These are phyloP conservation scores for Monilinia polystroma DNA, from an alignment of 2,329 filamentous ascomycete genomes.

Conservation along the genomic window DNA sequence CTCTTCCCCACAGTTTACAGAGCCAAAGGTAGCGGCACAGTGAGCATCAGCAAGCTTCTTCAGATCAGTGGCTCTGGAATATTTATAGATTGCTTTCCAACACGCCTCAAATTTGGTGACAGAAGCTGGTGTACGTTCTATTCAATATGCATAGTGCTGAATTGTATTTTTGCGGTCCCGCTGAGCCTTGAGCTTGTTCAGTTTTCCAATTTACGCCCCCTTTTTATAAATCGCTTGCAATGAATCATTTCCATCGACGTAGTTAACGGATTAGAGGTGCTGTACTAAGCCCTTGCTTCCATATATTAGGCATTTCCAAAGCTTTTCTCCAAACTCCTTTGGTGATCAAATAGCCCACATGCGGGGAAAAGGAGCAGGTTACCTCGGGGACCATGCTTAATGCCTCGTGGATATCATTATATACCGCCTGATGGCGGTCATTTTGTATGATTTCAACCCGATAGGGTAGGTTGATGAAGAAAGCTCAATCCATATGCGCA, in stretches of 20 bases:
- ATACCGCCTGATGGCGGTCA: no score
- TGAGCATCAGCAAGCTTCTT: no score
- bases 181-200: constrained; percentile 48
- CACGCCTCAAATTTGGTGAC: neutral
- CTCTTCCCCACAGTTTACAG: no score
- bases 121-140: neutral
- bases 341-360: neutral
- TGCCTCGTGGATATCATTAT: no score
- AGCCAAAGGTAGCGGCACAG: no score
- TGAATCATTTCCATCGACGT: constrained; percentile 49
- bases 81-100: no score
- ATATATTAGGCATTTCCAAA: constrained; percentile 7
- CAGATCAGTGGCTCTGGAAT: no score
- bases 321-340: constrained; percentile 4
- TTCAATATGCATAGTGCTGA: constrained; percentile 42
- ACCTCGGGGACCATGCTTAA: no score
- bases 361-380: no score
- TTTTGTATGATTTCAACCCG: no score
- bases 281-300: constrained; percentile 10
- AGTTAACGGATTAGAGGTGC: constrained; percentile 48
- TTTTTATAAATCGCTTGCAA: constrained; percentile 47
- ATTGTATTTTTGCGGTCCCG: constrained; percentile 50
- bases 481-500: no score
- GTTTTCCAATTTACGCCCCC: constrained; percentile 50
- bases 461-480: no score